A percentile compares a stretch with the other conserved stretches of the same genome.
Evolutionary conservation across 2,329 filamentous ascomycete species (phyloP).

Genomic region (Apiospora phragmitis): DNA sequence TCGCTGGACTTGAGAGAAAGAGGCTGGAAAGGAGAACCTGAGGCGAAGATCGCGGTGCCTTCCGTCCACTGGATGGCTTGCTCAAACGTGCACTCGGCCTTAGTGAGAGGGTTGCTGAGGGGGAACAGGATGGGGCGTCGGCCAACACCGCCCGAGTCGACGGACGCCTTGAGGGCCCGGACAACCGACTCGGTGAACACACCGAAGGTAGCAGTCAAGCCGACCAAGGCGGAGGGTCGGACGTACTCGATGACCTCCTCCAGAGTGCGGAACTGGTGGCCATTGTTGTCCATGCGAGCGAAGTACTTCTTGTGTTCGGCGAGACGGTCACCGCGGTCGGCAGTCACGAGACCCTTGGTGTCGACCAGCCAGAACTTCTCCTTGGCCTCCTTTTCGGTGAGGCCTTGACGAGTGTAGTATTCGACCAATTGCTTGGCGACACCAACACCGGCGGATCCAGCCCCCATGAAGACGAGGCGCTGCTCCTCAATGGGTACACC

Average conservation of each 20-base stretch:
- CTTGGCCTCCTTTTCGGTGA: conserved; percentile 83
- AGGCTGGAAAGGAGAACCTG: conserved; percentile 85
- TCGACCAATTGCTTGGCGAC: conserved; percentile 97
- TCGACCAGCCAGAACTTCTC: conserved; percentile 97
- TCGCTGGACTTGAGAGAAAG: conserved; percentile 64
- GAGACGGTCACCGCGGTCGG: conserved; percentile 89
- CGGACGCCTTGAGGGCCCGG: conserved; percentile 64
- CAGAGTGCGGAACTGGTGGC: conserved; percentile 73
- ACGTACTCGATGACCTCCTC: conserved; percentile 93
- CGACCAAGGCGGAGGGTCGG: conserved; percentile 91
- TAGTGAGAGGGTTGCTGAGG: conserved; percentile 91
- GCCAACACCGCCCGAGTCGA: conserved; percentile 65
- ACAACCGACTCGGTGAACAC: conserved; percentile 90
- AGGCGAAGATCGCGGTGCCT: conserved; percentile 89
- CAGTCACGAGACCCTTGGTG: conserved; percentile 92
- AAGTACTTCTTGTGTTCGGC: conserved; percentile 85
- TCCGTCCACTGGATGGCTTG: conserved; percentile 90
- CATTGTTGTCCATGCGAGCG: conserved; percentile 63
- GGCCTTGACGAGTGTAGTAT: conserved; percentile 90
- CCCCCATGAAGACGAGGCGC: conserved; percentile 92
- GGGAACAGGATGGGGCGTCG: conserved; percentile 91
- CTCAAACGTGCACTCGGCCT: conserved; percentile 97
- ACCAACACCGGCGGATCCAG: conserved; percentile 92
- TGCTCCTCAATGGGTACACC: conserved; percentile 86
- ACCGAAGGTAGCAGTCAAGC: conserved; percentile 90